Evolutionary conservation across 2,329 filamentous ascomycete genomes (phyloP), one percentile per base, ranked within the genome.

Genomic region (Cadophora malorum): DNA sequence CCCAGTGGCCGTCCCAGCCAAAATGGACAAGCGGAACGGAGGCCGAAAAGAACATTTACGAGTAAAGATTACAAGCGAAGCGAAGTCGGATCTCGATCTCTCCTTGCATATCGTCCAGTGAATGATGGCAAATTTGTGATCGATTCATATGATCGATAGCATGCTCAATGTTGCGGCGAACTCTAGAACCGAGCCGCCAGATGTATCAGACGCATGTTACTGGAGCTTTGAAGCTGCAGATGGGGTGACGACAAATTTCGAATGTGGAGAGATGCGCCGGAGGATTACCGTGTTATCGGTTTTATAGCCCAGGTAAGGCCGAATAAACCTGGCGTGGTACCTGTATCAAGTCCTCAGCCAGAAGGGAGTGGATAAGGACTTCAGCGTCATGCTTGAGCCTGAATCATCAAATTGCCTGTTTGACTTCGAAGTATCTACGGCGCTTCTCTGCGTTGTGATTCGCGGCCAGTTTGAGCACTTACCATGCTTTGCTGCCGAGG

Each of bases 231-330:
- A 25, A 58, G n/a, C 33, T n/a, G 19, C 33, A 21, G 16, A 64
- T 45, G 21, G n/a, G 19, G 49, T 47, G 41, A 53, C 52, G 61
- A 58, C 16, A 35, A 33, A 35, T 21, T 3, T 52, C 25, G 16
- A 55, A 63, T 52, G 47, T 55, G 49, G 56, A 60, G 63, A 28
- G n/a, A 41, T 35, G 45, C 31, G 56, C 62, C 62, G 66, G 64
- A 68, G 64, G 41, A 67, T 70, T 70, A 70, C 64, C 64, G 60
- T 45, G 33, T 61, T 68, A 67, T 55, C 64, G 64, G 66, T 68
- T 61, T 52, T 35, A 28, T 55, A 25, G 56, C 56, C 33, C 21
- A 38, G 56, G 33, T 45, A 25, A 25, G 21, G 9, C 33, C 33
- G 12, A 25, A 7, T 25, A 8, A 23, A 38, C 56, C 21, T 41